These are phyloP conservation scores for Alternaria viburni DNA, from an alignment of 2,329 filamentous ascomycete genomes.

Conservation along the genomic window DNA sequence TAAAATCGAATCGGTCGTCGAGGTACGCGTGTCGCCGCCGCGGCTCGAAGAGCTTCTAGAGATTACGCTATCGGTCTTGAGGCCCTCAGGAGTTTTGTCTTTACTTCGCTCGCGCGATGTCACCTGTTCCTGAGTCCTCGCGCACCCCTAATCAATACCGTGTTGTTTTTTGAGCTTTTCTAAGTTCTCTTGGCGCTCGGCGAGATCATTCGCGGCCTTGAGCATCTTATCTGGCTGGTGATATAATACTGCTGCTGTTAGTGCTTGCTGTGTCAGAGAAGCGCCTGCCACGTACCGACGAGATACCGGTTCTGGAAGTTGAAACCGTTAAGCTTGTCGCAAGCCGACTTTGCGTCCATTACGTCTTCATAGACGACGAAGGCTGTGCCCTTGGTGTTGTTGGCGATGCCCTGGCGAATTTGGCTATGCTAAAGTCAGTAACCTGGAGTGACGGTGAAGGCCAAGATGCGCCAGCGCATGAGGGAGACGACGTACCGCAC, in stretches of 20 bases:
- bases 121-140: constrained; percentile 56
- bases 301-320: constrained; percentile 99
- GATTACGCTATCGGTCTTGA: constrained; percentile 40
- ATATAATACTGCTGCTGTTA: constrained; percentile 64
- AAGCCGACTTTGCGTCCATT: constrained; percentile 97
- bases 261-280: constrained; percentile 5
- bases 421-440: constrained; percentile 66
- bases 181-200: constrained; percentile 93
- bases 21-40: constrained; percentile 25
- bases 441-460: neutral
- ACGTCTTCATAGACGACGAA: constrained; percentile 99
- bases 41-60: constrained; percentile 35
- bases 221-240: constrained; percentile 80
- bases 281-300: constrained; percentile 70
- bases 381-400: constrained; percentile 96
- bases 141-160: constrained; percentile 83
- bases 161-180: constrained; percentile 97
- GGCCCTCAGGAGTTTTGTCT: constrained; percentile 46
- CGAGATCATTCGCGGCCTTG: constrained; percentile 91
- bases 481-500: constrained; percentile 72
- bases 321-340: constrained; percentile 99
- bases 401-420: constrained; percentile 97
- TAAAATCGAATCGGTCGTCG: constrained; percentile 33
- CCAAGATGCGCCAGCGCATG: constrained; percentile 6
- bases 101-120: constrained; percentile 39